phyloP scores from a whole-genome alignment of 1,284 basidiomycete genomes.

The Phenoliferia sp. region DNA sequence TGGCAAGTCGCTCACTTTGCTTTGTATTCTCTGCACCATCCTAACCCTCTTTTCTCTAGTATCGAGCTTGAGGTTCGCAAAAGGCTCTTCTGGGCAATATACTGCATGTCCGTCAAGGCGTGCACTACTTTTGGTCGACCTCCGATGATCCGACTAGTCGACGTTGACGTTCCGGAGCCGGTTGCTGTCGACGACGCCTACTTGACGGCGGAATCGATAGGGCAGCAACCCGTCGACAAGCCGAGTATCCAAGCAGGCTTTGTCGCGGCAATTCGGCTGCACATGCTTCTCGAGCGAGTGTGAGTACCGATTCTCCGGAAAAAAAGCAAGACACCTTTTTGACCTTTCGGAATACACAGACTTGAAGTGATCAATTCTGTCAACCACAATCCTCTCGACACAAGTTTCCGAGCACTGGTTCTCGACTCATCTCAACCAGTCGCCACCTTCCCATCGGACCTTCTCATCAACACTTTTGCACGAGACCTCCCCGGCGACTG shows the following conservation, averaged over 20 bases:
- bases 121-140: not conserved
- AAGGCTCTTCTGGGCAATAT: not conserved
- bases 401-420: not conserved
- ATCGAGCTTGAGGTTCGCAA: constrained; percentile 1
- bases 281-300: constrained; percentile 4
- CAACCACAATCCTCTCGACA: not conserved
- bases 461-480: not conserved
- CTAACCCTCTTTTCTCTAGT: not conserved
- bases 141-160: not conserved
- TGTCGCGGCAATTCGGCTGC: not conserved
- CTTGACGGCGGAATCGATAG: not conserved
- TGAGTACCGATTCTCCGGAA: not conserved
- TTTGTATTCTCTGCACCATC: not conserved
- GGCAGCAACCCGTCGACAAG: not conserved
- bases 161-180: not conserved
- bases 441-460: not conserved
- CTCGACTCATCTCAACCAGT: not conserved
- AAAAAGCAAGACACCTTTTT: not conserved
- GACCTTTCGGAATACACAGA: not conserved
- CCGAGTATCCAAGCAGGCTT: not conserved
- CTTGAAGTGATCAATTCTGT: constrained; percentile 1
- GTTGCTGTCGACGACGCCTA: not conserved
- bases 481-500: not conserved
- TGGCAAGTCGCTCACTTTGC: not conserved
- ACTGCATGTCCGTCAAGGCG: not conserved